Conservation (phyloP, 495 filamentous ascomycete genomes). For the Cenococcum geophilum region DNA sequence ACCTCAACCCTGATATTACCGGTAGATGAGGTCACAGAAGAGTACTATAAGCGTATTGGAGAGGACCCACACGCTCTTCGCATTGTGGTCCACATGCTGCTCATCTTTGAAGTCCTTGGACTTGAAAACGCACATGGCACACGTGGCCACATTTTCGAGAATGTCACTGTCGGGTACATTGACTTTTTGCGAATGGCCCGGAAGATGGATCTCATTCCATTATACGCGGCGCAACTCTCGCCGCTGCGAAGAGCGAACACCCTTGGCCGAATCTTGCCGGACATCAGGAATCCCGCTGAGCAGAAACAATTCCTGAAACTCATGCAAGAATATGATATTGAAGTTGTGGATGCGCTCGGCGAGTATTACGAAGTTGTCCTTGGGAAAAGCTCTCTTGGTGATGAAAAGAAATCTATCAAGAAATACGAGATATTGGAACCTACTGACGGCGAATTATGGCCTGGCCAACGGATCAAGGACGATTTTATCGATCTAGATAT, state of each 20-base stretch:
- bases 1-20: slow-evolving; percentile 15
- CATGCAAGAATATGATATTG: slow-evolving; percentile 50
- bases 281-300: slow-evolving; percentile 46
- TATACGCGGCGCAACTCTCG: slow-evolving; percentile 76
- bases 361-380: slow-evolving; percentile 28
- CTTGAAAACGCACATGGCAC: slow-evolving; percentile 33
- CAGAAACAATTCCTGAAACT: slow-evolving; percentile 46
- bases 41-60: slow-evolving; percentile 14
- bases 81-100: slow-evolving; percentile 55
- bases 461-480: slow-evolving; percentile 30
- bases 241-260: slow-evolving; percentile 43
- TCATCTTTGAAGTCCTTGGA: slow-evolving; percentile 42
- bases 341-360: slow-evolving; percentile 48
- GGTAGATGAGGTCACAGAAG: slow-evolving; percentile 12
- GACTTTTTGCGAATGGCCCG: slow-evolving; percentile 63
- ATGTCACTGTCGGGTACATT: slow-evolving; percentile 73
- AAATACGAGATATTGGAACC: slow-evolving; percentile 17
- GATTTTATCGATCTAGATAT: slow-evolving; percentile 19
- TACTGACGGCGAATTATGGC: slow-evolving; percentile 24
- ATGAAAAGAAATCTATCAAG: slow-evolving; percentile 3
- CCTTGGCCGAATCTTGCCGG: slow-evolving; percentile 53
- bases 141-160: slow-evolving; percentile 47
- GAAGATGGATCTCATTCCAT: slow-evolving; percentile 68
- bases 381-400: slow-evolving; percentile 7
- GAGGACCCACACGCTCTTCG: slow-evolving; percentile 54